phyloP scores from a whole-genome alignment of 805 yeast genomes.

The Torulaspora microellipsoides region DNA sequence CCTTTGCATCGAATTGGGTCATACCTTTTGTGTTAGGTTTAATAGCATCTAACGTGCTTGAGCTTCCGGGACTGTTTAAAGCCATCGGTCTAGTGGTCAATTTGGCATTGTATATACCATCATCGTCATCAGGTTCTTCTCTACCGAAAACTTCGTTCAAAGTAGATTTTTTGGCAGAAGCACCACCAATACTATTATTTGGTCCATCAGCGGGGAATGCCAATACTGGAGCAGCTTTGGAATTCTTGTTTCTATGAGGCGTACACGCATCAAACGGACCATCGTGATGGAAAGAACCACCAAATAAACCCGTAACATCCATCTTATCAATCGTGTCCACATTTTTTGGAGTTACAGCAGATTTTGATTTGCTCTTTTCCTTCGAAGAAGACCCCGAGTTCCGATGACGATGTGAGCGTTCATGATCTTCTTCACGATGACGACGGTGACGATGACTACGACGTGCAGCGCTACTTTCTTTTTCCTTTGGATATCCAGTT shows the following conservation, averaged over 20 bases:
- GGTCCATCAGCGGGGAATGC: conserved; percentile 98
- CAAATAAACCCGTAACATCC: conserved; percentile 93
- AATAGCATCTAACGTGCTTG: conserved; percentile 38
- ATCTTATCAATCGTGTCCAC: conserved; percentile 91
- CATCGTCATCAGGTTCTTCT: conserved; percentile 45
- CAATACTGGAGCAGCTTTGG: conserved; percentile 78
- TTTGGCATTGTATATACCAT: conserved; percentile 30
- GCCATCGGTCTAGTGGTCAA: conserved; percentile 3
- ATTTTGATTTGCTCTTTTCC: conserved; percentile 38
- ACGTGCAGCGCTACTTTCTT: conserved; percentile 24
- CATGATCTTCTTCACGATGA: conserved; percentile 13
- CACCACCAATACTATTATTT: conserved; percentile 74
- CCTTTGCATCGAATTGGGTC: conserved; percentile 65
- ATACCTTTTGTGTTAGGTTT: conserved; percentile 48
- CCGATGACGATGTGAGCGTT: conserved; percentile 25
- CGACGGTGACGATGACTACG: conserved; percentile 16
- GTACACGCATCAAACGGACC: conserved; percentile 99
- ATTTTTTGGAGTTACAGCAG: conserved; percentile 54
- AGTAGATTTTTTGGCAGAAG: conserved; percentile 57
- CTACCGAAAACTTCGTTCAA: conserved; percentile 77
- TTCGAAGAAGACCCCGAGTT: conserved; percentile 33
- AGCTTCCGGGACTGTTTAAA: conserved; percentile 9
- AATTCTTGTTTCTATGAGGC: conserved; percentile 84
- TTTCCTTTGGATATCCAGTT: conserved; percentile 52
- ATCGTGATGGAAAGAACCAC: conserved; percentile 95